phyloP scores from a whole-genome alignment of 1,139 yeast genomes.

The Chernovozyma aurita region DNA sequence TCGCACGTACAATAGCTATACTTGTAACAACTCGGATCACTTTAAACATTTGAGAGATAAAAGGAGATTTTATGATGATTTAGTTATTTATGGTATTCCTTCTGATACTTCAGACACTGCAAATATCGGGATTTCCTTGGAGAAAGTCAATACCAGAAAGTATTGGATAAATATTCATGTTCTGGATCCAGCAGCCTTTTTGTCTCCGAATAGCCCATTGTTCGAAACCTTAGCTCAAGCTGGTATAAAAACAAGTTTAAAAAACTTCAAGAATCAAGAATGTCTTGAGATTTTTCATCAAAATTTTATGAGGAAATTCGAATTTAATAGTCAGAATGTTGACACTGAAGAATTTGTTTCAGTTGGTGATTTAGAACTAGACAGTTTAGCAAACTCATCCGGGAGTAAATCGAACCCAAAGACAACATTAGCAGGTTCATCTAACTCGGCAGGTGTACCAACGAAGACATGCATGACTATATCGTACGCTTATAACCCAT shows the following conservation, averaged over 20 bases:
- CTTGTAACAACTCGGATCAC: conserved; percentile 14
- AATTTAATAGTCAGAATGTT: conserved; percentile 13
- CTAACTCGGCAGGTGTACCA: neutral
- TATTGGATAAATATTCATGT: conserved; percentile 37
- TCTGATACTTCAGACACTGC: conserved; percentile 1
- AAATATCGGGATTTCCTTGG: conserved; percentile 28
- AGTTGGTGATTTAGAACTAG: neutral
- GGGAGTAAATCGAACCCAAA: neutral
- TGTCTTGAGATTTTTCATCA: conserved; percentile 12
- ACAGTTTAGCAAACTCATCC: neutral
- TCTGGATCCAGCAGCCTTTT: conserved; percentile 35
- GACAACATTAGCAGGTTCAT: neutral
- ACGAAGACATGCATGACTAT: conserved; percentile 31
- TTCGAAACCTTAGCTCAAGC: neutral
- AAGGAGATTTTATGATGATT: conserved; percentile 23
- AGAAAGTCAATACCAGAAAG: conserved; percentile 27
- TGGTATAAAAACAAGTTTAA: conserved; percentile 7
- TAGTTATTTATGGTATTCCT: conserved; percentile 27
- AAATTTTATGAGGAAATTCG: conserved; percentile 9
- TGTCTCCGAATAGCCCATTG: conserved; percentile 22
- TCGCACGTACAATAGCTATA: neutral
- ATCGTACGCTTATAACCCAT: conserved; percentile 30
- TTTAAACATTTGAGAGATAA: conserved; percentile 25
- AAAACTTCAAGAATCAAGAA: conserved; percentile 8
- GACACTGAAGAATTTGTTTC: neutral